Conservation (phyloP, 345 rosid species). For the Adansonia digitata region DNA sequence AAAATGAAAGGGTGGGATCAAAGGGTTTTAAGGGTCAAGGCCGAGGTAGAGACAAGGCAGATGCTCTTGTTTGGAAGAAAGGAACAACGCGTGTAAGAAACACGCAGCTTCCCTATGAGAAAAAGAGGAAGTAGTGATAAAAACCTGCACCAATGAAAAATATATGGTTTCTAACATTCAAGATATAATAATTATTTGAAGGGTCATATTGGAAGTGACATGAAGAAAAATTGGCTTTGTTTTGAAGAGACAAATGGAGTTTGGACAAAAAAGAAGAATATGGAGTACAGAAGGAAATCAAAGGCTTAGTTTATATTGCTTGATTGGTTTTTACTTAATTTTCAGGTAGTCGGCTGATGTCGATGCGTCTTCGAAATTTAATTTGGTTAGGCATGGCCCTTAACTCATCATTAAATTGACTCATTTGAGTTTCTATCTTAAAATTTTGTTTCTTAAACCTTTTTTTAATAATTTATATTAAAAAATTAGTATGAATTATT, state of each 20-base stretch:
- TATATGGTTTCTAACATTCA: not conserved
- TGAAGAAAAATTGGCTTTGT: not conserved
- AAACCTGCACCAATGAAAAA: not conserved
- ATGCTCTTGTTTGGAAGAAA: conserved; percentile 37
- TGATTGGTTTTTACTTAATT: not conserved
- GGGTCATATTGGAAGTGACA: not conserved
- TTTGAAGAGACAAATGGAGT: not conserved
- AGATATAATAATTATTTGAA: not conserved
- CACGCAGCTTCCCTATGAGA: conserved; percentile 4
- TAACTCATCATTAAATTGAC: not conserved
- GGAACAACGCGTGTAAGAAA: conserved; percentile 10
- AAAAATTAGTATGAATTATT: not conserved
- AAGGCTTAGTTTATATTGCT: no score
- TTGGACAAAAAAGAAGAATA: not conserved
- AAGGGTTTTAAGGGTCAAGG: conserved; percentile 35
- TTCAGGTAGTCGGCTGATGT: not conserved
- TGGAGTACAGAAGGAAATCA: not conserved
- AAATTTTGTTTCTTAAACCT: not conserved
- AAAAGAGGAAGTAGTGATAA: not conserved
- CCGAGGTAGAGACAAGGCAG: conserved; percentile 46
- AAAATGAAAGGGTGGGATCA: not conserved
- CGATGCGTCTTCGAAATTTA: not conserved
- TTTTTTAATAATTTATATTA: not conserved
- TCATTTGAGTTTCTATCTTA: not conserved
- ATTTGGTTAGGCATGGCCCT: not conserved